Evolutionary conservation across 2,329 filamentous ascomycete genomes (phyloP), one percentile per base, ranked within the genome.

Genomic region (Sporothrix pseudoabietina): DNA sequence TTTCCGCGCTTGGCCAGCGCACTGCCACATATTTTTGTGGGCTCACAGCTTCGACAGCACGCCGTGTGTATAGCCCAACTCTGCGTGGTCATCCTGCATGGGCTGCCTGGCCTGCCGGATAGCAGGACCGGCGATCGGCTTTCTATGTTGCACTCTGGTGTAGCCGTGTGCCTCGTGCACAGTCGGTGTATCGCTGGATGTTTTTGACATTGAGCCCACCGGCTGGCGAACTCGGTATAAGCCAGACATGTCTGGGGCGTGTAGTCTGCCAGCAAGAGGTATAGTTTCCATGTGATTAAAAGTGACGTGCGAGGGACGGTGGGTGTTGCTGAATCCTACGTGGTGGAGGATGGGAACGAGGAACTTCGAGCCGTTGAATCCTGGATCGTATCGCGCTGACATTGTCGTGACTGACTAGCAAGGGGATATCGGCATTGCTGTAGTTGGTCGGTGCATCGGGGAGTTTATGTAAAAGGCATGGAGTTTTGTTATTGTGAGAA

Each of bases 61-160:
- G 35, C 4, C 8, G 35, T 35, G 35, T 61, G 57, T 41, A 4
- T 41, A 4, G 16, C 22, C 7, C 3, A 22, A 10, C 57, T 44
- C 8, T 22, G 59, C 32, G 4, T 26, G 19, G 19, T 4, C 35
- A 26, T 30, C 49, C 32, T 30, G 8, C 52, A 22, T 54, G 6
- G 6, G 4, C 12, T 30, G 12, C 32, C 16, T 30, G 35, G 41
- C 16, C 35, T 59, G 39, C 41, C 69, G 69, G 69, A 39, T 65
- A 63, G 57, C 32, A 71, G 69, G 69, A 71, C 69, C 69, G 69
- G 55, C 26, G 57, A 63, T 26, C 44, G 41, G 32, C 65, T 44
- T 52, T 39, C 66, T 54, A 32, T 54, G 66, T 54, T 69, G 66
- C 47, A 52, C 66, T 69, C 66, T 35, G 9, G 47, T 19, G 8